Evolutionary conservation across 2,329 filamentous ascomycete species (phyloP).

Genomic region (Pseudopyricularia cyperi): DNA sequence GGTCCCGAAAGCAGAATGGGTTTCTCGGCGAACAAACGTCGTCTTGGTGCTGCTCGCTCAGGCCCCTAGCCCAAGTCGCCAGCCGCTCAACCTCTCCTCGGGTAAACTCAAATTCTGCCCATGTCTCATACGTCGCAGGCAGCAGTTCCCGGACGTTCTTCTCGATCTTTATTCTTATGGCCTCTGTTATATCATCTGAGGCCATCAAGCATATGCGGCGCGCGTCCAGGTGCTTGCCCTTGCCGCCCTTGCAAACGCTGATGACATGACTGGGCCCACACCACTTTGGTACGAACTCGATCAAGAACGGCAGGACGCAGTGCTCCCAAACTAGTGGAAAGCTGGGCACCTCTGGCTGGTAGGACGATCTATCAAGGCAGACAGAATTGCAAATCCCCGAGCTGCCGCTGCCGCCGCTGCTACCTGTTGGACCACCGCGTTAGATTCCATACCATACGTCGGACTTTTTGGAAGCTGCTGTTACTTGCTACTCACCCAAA

Average conservation of each 20-base stretch:
- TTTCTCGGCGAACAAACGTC: conserved; percentile 27
- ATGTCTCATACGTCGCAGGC: conserved; percentile 16
- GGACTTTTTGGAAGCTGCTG: too few relatives aligned
- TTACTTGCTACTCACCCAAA: background rate
- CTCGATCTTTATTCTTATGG: conserved; percentile 23
- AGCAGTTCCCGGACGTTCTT: conserved; percentile 27
- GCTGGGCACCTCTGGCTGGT: conserved; percentile 16
- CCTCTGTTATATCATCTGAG: conserved; percentile 16
- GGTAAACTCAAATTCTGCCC: conserved; percentile 23
- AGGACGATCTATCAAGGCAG: background rate
- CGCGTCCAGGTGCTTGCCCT: conserved; percentile 13
- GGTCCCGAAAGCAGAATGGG: conserved; percentile 26
- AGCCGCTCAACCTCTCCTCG: conserved; percentile 22
- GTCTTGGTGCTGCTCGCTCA: conserved; percentile 22
- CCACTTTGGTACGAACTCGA: conserved; percentile 27
- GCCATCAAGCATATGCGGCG: conserved; percentile 29
- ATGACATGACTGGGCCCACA: conserved; percentile 25
- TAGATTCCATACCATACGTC: background rate
- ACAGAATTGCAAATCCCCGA: background rate
- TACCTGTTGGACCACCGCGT: background rate
- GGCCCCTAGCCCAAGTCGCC: conserved; percentile 24
- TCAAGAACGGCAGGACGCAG: conserved; percentile 27
- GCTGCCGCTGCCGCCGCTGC: background rate
- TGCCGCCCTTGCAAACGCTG: conserved; percentile 21
- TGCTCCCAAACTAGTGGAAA: conserved; percentile 30